Evolutionary conservation across 257 asterid genomes (phyloP).

Genomic region (Penstemon newberryi): DNA sequence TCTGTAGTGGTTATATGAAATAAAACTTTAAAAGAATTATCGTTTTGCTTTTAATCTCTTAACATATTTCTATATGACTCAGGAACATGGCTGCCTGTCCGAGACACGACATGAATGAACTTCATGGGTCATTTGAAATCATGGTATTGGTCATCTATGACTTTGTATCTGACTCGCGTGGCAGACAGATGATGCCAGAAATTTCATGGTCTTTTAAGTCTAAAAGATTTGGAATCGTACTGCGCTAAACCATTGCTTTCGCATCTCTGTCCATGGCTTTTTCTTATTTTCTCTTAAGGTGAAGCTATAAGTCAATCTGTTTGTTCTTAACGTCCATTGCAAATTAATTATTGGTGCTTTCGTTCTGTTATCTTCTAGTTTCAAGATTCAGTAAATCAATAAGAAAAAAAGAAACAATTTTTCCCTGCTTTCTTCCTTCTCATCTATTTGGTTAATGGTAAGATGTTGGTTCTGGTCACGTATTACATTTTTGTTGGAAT

Average conservation of each 20-base stretch:
- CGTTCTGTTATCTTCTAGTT: conserved; percentile 13
- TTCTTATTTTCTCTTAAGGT: conserved; percentile 24
- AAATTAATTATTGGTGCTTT: conserved; percentile 2
- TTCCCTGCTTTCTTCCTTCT: neutral
- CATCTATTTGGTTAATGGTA: conserved; percentile 13
- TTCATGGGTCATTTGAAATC: neutral
- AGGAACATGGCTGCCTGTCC: conserved; percentile 26
- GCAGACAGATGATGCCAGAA: conserved; percentile 16
- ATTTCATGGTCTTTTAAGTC: conserved; percentile 24
- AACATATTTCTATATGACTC: conserved; percentile 15
- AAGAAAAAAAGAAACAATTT: neutral
- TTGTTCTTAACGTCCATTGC: conserved; percentile 19
- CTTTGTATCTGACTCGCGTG: conserved; percentile 29
- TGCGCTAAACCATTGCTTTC: conserved; percentile 22
- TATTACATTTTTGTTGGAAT: neutral
- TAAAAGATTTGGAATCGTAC: conserved; percentile 20
- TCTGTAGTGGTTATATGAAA: neutral
- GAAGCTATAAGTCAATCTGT: conserved; percentile 15
- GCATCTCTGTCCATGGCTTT: conserved; percentile 13
- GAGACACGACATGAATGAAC: conserved; percentile 11
- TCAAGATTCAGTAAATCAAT: neutral
- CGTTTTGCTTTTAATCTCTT: neutral
- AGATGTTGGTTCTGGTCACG: neutral
- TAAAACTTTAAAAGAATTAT: neutral
- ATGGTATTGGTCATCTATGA: conserved; percentile 20